These are phyloP conservation scores for Exophiala aquamarina DNA, from an alignment of 2,329 filamentous ascomycete genomes.

Conservation along the genomic window DNA sequence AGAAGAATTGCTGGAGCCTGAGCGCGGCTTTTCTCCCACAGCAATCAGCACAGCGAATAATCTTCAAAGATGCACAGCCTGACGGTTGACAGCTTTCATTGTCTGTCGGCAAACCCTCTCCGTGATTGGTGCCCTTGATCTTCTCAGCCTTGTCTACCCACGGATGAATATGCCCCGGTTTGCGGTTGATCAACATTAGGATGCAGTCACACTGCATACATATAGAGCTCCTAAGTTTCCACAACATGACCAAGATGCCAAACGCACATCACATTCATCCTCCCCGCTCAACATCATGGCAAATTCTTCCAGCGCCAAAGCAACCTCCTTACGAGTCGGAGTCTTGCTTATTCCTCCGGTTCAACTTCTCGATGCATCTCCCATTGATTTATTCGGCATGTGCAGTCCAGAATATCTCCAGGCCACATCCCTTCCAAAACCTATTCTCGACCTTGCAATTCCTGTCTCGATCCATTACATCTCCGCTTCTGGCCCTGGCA, in stretches of 20 bases:
- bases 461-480: conserved; percentile 34
- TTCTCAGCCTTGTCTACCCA: background rate
- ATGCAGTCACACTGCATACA: background rate
- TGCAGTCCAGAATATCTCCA: conserved; percentile 32
- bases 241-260: too few species aligned
- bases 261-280: too few species aligned
- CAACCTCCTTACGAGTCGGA: conserved; percentile 32
- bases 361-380: conserved; percentile 41
- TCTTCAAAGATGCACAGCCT: too few species aligned
- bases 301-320: background rate
- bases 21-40: too few species aligned
- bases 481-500: conserved; percentile 20
- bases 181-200: too few species aligned
- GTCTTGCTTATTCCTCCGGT: conserved; percentile 37
- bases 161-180: too few species aligned
- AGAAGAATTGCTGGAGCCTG: too few species aligned
- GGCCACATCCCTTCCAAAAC: conserved; percentile 33
- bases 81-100: too few species aligned
- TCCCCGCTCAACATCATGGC: background rate
- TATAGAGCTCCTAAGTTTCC: background rate
- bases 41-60: too few species aligned
- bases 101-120: too few species aligned
- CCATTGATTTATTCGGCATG: conserved; percentile 42
- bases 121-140: too few species aligned
- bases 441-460: conserved; percentile 25